Base-by-base conservation (phyloP, 495 filamentous ascomycete genomes). In the Xeromyces bisporus region DNA sequence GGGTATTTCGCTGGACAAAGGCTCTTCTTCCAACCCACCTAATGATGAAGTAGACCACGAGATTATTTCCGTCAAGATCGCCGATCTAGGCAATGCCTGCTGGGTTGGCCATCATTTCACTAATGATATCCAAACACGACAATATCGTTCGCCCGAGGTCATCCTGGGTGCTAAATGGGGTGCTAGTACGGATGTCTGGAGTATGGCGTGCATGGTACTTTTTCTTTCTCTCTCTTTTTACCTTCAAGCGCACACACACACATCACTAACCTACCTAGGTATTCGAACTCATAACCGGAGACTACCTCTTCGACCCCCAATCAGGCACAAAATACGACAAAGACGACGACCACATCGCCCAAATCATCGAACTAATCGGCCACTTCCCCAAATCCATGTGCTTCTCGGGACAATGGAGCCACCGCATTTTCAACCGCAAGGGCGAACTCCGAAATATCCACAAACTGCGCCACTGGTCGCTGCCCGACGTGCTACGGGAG, bases 21-120 rank as follows among this genome's bases (percentile, higher is more conserved):
- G 64, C 18, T 55, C 62, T 11, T 55, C 62, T 11, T 58, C 60
- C 0, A 42, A 55, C 10, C 54, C 47, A 26, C 48, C 51, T 5
- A 42, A 43, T 4, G 55, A 67, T 31, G 69, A 74, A 29, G 64
- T 69, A 12, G 50, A 69, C 28, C 51, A 49, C 28, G 76, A 86
- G 37, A 83, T 79, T 26, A 99, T 99, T 36, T 93, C 85, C 2
- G 89, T 99, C 44, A 99, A 99, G 62, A 99, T 99, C 53, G 89
- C 89, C 9, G 89, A 99, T 62, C 65, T 99, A 34, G 89, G 89
- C 18, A 99, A 99, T 48, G 89, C 89, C 7, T 99, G 89, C 59
- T 99, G 89, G 89, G 85, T 93, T 15, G 77, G 80, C 18, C 89
- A 99, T 50, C 89, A 99, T 51, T 99, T 99, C 56, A 99, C 89